Evolutionary conservation across 2,329 filamentous ascomycete species (phyloP).

Genomic region (Cryphonectria radicalis): DNA sequence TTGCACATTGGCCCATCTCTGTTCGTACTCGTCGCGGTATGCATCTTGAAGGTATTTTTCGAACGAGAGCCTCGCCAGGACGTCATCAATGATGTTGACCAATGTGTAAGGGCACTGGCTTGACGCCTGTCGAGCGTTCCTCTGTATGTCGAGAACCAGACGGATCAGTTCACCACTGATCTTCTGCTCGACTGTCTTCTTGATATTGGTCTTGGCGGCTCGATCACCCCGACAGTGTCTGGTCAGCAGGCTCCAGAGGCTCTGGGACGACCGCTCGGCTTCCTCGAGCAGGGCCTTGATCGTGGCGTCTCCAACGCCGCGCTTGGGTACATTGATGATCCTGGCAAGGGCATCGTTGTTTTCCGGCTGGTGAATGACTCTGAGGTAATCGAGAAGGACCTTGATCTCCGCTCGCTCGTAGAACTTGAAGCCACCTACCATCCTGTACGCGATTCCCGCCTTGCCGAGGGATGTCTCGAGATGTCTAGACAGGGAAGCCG

Average conservation of each 20-base stretch:
- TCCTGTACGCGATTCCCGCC: slow-evolving; percentile 82
- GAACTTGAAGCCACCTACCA: slow-evolving; percentile 89
- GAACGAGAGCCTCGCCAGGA: slow-evolving; percentile 70
- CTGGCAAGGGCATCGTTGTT: slow-evolving; percentile 86
- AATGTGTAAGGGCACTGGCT: slow-evolving; percentile 43
- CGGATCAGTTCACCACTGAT: slow-evolving; percentile 55
- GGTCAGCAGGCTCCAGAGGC: slow-evolving; percentile 75
- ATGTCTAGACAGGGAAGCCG: slow-evolving; percentile 79
- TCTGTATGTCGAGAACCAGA: slow-evolving; percentile 45
- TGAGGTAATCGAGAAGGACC: slow-evolving; percentile 82
- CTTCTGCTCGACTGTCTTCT: slow-evolving; percentile 56
- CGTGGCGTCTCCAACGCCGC: slow-evolving; percentile 80
- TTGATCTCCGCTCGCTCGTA: slow-evolving; percentile 92
- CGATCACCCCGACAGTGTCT: slow-evolving; percentile 58
- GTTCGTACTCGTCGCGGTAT: slow-evolving; percentile 75
- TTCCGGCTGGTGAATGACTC: slow-evolving; percentile 80
- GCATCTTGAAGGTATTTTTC: slow-evolving; percentile 73
- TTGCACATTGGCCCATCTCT: slow-evolving; percentile 85
- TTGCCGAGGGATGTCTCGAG: slow-evolving; percentile 83
- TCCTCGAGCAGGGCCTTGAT: slow-evolving; percentile 76
- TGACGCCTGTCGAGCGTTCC: slow-evolving; percentile 37
- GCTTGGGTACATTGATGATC: slow-evolving; percentile 81
- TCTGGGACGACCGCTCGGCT: slow-evolving; percentile 69
- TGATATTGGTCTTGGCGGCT: slow-evolving; percentile 52
- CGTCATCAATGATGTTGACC: slow-evolving; percentile 54